Evolutionary conservation across 345 rosid genomes (phyloP), one percentile per base, ranked within the genome.

Genomic region (Populus deltoides): DNA sequence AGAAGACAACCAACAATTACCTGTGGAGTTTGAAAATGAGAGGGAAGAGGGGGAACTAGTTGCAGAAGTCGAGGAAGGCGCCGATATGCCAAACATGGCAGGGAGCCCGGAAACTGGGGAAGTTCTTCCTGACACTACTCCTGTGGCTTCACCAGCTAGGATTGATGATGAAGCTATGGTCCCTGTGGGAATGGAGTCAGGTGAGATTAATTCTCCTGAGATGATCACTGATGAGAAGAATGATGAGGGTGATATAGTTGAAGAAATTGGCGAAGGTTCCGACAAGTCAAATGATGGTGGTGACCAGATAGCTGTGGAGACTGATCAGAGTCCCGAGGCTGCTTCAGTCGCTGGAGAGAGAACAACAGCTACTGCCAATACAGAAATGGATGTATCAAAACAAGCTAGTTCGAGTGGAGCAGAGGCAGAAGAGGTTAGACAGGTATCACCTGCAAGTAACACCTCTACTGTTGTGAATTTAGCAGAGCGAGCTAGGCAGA

Each of bases 11-110:
- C 90, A 83, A 76, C 89, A 85, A 62, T 70, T 68, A 22, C 51
- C 61, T n/a, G 49, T 83, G 79, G 94, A 90, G 38, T 70, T 76
- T 45, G 95, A 89, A 67, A 84, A 86, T 16, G 99, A 96, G 80
- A 91, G 82, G 80, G 99, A 92, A 90, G 99, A 96, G 78, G 98
- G 98, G 72, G 99, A 95, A 84, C 78, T 91, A 63, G 73, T 83
- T n/a, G 74, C 85, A 47, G 99, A 93, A 71, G 85, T 66, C 10
- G 97, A 90, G 36, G 97, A 85, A 10, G 83, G 76, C 47, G 78
- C 78, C 5, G 90, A 92, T 74, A 61, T 75, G 78, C 79, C 86
- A 36, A 81, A 77, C 77, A 67, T 82, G 73, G 78, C 73, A 35
- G 91, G 83, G 25, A 85, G 89, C 79, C 92, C 91, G 39, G 96